A percentile compares a stretch with the other conserved stretches of the same genome.
Evolutionary conservation across 2,329 filamentous ascomycete genomes (phyloP).

Genomic region (Fusarium anguioides): DNA sequence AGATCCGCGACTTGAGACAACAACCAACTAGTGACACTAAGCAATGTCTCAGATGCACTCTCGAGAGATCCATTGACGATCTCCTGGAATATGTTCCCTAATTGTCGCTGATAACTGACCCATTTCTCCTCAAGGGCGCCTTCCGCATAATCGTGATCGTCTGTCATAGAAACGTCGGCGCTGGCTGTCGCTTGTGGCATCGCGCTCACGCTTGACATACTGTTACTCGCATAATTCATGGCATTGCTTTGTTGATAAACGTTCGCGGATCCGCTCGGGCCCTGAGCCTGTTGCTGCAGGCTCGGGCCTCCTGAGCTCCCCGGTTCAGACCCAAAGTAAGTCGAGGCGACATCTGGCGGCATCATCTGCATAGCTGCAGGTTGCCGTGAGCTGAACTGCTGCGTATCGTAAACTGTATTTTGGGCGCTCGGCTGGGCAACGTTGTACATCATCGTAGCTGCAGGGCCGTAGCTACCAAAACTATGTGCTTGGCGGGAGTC

Average conservation of each 20-base stretch:
- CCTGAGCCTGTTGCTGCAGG: conserved; percentile 61
- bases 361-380: conserved; percentile 81
- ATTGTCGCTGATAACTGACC: conserved; percentile 70
- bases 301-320: conserved; percentile 64
- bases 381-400: conserved; percentile 80
- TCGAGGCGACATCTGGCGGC: conserved; percentile 63
- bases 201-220: conserved; percentile 59
- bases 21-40: conserved; percentile 66
- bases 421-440: conserved; percentile 72
- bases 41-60: conserved; percentile 62
- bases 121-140: conserved; percentile 75
- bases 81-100: conserved; percentile 76
- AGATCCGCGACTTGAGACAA: conserved; percentile 65
- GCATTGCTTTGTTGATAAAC: conserved; percentile 75
- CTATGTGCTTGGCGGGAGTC: conserved; percentile 67
- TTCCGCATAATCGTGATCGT: conserved; percentile 68
- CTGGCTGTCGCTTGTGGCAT: conserved; percentile 55
- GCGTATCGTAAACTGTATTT: conserved; percentile 78
- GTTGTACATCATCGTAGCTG: conserved; percentile 80
- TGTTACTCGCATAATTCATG: conserved; percentile 61
- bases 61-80: conserved; percentile 66
- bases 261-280: conserved; percentile 62
- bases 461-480: conserved; percentile 68
- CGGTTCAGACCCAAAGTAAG: conserved; percentile 71
- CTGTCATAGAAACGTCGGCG: conserved; percentile 60